Base-by-base conservation (phyloP, 805 yeast species). In the Myxozyma melibiosi region DNA sequence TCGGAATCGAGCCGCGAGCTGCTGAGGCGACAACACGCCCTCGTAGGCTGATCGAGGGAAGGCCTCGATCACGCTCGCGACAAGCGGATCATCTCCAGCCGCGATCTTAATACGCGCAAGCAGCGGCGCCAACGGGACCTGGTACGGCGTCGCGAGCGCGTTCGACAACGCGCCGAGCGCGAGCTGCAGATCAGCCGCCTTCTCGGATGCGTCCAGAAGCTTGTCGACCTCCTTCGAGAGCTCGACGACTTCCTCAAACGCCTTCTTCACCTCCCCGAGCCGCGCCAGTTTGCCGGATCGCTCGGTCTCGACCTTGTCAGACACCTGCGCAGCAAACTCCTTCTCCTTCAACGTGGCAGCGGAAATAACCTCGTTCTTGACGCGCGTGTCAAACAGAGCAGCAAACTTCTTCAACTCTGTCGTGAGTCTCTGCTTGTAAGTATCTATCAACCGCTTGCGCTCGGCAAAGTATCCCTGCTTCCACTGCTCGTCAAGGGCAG, bases 1-100 rank as follows among this genome's bases (percentile, higher is more conserved):
- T 63, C 84, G 82, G 88, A 96, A 89, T 67, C 96, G 84, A 39
- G 87, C 78, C 60, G 86, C 79, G 44, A 90, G 78, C 74, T 90
- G 96, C 27, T 90, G 80, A 62, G 81, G 84, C 13, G 95, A 83
- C 62, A 91, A 77, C 27, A 92, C 82, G 38, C 95, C 88, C 38
- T 74, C 64, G 50, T 76, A 70, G 2, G 75, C 76, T 8, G 72
- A 73, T 14, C 71, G 69, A 42, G 85, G 83, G 50, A 84, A 71
- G 3, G 81, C 67, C 4, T 70, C 69, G 33, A 82, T 54, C 3
- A 84, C 82, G 28, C 78, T 73, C 31, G 76, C 71, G 18, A 80
- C 79, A 37, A 87, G 75, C 53, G 78, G 79, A 60, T 78, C 77
- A 46, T 81, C 80, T 11, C 73, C 68, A 25, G 77, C 75, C 8